Percentiles rank a stretch among this genome's conserved stretches.
Evolutionary conservation across 352 stramenopile species (phyloP).

Genomic region (Peronospora destructor): DNA sequence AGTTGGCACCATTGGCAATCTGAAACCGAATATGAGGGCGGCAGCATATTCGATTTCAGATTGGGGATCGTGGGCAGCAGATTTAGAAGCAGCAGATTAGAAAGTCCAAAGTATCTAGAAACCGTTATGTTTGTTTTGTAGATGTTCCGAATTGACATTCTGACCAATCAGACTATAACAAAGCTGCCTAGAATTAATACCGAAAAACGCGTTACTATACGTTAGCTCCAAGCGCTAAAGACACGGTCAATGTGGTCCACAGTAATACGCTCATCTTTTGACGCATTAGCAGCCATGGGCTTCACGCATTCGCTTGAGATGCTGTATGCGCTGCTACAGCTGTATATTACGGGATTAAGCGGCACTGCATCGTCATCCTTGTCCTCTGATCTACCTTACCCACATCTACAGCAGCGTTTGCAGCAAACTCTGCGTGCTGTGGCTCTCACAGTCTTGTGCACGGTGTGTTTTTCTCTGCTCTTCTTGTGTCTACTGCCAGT

Average conservation of each 20-base stretch:
- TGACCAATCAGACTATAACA: too few relatives aligned
- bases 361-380: not conserved
- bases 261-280: not conserved
- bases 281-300: constrained; percentile 24
- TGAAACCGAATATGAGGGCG: too few relatives aligned
- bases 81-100: too few relatives aligned
- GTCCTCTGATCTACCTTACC: constrained; percentile 22
- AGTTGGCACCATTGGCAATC: too few relatives aligned
- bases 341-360: constrained; percentile 17
- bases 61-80: too few relatives aligned
- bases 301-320: constrained; percentile 46
- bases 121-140: too few relatives aligned
- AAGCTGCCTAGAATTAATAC: too few relatives aligned
- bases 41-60: too few relatives aligned
- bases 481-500: constrained; percentile 25
- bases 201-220: too few relatives aligned
- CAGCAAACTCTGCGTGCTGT: constrained; percentile 47
- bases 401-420: constrained; percentile 47
- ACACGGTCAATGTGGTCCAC: constrained; percentile 8
- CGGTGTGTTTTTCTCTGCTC: constrained; percentile 22
- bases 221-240: too few relatives aligned
- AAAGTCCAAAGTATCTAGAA: too few relatives aligned
- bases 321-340: constrained; percentile 36
- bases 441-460: constrained; percentile 24
- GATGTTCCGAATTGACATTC: too few relatives aligned